A percentile compares a stretch with the other conserved stretches of the same genome.
Evolutionary conservation across 768 basidiomycete genomes (phyloP).

Genomic region (Trametes coccinea): DNA sequence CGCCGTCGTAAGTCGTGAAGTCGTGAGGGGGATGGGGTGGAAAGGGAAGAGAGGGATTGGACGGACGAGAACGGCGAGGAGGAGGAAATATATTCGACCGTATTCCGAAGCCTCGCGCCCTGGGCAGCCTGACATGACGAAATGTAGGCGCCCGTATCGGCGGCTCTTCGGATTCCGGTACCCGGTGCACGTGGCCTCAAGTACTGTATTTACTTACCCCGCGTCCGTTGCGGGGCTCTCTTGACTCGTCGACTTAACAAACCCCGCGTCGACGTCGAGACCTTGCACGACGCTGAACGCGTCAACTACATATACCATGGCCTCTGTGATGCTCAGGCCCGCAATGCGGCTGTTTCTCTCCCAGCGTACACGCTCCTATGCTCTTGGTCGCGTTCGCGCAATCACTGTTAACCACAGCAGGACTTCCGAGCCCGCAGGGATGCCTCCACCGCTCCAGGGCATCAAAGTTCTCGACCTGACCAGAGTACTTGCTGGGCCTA

Average conservation of each 20-base stretch:
- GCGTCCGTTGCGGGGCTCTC: not conserved
- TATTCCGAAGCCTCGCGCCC: not conserved
- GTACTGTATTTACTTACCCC: not conserved
- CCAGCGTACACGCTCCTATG: not conserved
- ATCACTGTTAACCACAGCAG: conserved; percentile 15
- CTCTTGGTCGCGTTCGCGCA: not conserved
- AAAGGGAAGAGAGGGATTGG: not conserved
- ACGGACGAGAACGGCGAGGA: not conserved
- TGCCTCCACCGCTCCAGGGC: conserved; percentile 77
- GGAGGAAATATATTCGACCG: conserved; percentile 2
- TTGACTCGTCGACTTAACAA: too few relatives aligned
- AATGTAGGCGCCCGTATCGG: not conserved
- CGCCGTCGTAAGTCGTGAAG: conserved; percentile 12
- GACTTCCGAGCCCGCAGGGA: conserved; percentile 41
- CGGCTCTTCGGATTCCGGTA: conserved; percentile 2
- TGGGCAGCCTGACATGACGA: conserved; percentile 3
- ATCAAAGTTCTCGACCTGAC: conserved; percentile 87
- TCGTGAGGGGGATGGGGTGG: conserved; percentile 1
- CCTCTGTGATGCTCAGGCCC: not conserved
- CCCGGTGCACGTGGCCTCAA: not conserved
- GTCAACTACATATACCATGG: conserved; percentile 1
- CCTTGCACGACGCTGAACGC: not conserved
- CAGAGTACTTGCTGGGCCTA: conserved; percentile 88
- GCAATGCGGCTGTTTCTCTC: not conserved
- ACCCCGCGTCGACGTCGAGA: too few relatives aligned